phyloP scores from a whole-genome alignment of 179 eudicot species.

The Silene noctiflora region DNA sequence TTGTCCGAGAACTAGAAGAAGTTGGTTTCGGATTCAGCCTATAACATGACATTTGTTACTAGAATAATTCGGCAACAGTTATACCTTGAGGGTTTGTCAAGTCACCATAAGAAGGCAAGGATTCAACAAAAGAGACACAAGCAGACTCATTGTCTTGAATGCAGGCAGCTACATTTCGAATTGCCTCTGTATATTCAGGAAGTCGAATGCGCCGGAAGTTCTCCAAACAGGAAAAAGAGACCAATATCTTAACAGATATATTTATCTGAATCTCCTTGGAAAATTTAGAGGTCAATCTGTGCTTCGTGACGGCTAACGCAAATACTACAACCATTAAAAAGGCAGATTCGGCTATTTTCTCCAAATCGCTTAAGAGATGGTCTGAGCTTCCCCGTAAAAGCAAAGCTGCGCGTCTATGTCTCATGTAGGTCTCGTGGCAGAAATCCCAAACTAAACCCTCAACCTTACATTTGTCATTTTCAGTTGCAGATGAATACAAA shows the following conservation, averaged over 20 bases:
- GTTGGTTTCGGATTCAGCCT: not conserved
- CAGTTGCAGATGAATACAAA: slow-evolving; percentile 64
- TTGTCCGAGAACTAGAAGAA: not conserved
- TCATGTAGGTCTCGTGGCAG: slow-evolving; percentile 60
- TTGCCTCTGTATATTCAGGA: slow-evolving; percentile 88
- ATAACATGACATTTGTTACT: not conserved
- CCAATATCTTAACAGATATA: slow-evolving; percentile 61
- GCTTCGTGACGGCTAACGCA: slow-evolving; percentile 81
- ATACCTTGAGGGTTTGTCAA: slow-evolving; percentile 50
- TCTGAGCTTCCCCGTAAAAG: slow-evolving; percentile 49
- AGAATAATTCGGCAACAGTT: not conserved
- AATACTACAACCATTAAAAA: slow-evolving; percentile 93
- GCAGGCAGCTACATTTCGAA: slow-evolving; percentile 51
- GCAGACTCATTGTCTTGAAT: slow-evolving; percentile 75
- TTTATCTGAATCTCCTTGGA: slow-evolving; percentile 45
- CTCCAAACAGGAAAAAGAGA: slow-evolving; percentile 87
- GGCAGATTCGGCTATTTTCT: slow-evolving; percentile 86
- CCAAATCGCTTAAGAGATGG: slow-evolving; percentile 59
- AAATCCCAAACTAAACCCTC: slow-evolving; percentile 73
- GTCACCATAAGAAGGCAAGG: slow-evolving; percentile 73
- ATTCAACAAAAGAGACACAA: slow-evolving; percentile 63
- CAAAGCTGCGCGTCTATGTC: slow-evolving; percentile 61
- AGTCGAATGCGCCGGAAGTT: slow-evolving; percentile 81
- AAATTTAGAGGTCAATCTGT: slow-evolving; percentile 43
- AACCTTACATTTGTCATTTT: slow-evolving; percentile 50